Evolutionary conservation across 805 yeast genomes (phyloP).

Genomic region (Saccharomycopsis guyanensis): DNA sequence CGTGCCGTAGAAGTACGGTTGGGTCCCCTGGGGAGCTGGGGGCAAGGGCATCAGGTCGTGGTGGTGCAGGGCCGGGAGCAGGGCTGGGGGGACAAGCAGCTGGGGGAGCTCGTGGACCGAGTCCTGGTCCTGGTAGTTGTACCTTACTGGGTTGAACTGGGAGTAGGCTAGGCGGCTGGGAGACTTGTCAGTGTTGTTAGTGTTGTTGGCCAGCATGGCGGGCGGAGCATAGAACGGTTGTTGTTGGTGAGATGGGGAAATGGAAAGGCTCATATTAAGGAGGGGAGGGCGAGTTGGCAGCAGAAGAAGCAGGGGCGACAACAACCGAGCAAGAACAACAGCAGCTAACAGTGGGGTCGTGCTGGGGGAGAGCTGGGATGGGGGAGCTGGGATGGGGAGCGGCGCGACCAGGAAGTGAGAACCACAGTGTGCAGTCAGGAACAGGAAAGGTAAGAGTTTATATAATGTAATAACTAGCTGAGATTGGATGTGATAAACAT

Average conservation of each 20-base stretch:
- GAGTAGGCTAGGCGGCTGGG: conserved; percentile 6
- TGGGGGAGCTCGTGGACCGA: neutral
- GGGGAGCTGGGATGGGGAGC: too few species aligned
- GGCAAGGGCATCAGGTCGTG: neutral
- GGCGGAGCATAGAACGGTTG: neutral
- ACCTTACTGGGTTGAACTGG: conserved; percentile 5
- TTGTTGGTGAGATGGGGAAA: conserved; percentile 6
- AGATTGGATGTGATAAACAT: neutral
- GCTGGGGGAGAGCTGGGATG: too few species aligned
- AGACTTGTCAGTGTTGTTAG: conserved; percentile 1
- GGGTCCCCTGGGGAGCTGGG: neutral
- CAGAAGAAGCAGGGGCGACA: neutral
- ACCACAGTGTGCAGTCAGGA: neutral
- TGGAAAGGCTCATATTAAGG: conserved; percentile 10
- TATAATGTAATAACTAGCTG: neutral
- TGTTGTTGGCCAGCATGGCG: neutral
- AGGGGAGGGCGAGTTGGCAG: neutral
- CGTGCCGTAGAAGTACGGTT: neutral
- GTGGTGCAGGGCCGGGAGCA: neutral
- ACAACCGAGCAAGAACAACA: neutral
- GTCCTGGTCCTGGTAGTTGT: neutral
- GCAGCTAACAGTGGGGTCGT: too few species aligned
- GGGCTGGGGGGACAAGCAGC: neutral
- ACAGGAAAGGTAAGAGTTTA: neutral
- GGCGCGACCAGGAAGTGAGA: too few species aligned